phyloP scores from a whole-genome alignment of 129 eudicot genomes.

The Gnaphalium uliginosum region DNA sequence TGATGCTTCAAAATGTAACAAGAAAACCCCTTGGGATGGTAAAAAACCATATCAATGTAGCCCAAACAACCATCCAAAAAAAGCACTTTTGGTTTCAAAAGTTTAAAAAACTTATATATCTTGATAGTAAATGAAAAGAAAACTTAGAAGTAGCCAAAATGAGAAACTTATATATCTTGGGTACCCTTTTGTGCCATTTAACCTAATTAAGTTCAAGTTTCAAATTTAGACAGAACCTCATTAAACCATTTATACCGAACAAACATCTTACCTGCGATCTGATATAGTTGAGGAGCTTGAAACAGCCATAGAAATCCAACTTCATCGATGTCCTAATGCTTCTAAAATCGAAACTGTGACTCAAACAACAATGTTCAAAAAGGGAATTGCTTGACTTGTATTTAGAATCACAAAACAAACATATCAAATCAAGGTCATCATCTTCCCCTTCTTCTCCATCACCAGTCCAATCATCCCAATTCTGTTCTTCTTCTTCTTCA shows the following conservation, averaged over 20 bases:
- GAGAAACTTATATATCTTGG: background rate
- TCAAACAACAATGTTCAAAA: constrained; percentile 56
- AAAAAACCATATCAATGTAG: no score
- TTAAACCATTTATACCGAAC: background rate
- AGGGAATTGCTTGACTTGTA: constrained; percentile 42
- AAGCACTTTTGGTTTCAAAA: no score
- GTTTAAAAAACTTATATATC: no score
- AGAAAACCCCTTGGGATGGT: no score
- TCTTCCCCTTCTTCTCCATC: constrained; percentile 56
- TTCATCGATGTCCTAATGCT: constrained; percentile 40
- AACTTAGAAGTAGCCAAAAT: no score
- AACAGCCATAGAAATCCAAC: constrained; percentile 69
- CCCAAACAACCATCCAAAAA: no score
- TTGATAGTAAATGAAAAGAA: no score
- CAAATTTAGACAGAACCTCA: background rate
- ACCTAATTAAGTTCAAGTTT: background rate
- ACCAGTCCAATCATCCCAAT: constrained; percentile 83
- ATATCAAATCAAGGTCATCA: constrained; percentile 46
- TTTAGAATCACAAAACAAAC: constrained; percentile 67
- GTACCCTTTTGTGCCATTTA: background rate
- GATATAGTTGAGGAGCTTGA: constrained; percentile 85
- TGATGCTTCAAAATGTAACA: background rate
- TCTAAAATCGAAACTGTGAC: constrained; percentile 59
- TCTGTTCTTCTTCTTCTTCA: constrained; percentile 49
- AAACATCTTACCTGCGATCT: constrained; percentile 58